Evolutionary conservation across 2,329 filamentous ascomycete genomes (phyloP), one percentile per base, ranked within the genome.

Genomic region (Microcyclosporella mali): DNA sequence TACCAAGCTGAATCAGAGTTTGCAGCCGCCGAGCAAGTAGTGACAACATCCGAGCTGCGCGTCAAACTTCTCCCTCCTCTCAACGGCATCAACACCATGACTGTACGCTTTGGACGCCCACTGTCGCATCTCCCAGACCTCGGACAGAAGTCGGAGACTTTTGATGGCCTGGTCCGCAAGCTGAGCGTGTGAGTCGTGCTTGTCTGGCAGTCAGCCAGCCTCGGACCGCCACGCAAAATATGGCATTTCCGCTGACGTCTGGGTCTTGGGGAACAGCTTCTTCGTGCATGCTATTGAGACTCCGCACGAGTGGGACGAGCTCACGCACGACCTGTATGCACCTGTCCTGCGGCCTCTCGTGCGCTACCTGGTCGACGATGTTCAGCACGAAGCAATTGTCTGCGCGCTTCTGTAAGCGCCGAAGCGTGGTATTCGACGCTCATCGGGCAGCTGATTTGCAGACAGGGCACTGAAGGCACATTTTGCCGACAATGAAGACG

Each of bases 381-480:
- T 82, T 56, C 79, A 78, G 44, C 84, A 88, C 59, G 79, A 77
- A 4, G 78, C 77, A 46, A 77, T 86, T 41, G 81, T 88, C 33
- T 84, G 83, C 57, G 83, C 84, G 37, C 68, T 89, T 25, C 68
- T 89, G 82, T 87, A 68, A 43, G 44, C 19, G 32, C 33, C 30
- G 1, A 8, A 25, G 28, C 10, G 17, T 16, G 6, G 19, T 29
- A 30, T 12, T 34, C 33, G 17, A 15, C 19, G 8, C 3, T 14
- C 6, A 19, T 16, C 29, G 46, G 28, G 42, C 25, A 9, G 41
- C 37, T 45, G 34, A 37, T 14, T 4, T 15, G 6, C 4, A 21
- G 14, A 8, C 40, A 87, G 84, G 37, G 84, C 83, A 1, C 69
- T 88, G 21, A 85, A 84, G 59, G 86, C 82, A 72, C 84, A 89